phyloP scores from a whole-genome alignment of 768 basidiomycete species.

The Leccinum variicolor region DNA sequence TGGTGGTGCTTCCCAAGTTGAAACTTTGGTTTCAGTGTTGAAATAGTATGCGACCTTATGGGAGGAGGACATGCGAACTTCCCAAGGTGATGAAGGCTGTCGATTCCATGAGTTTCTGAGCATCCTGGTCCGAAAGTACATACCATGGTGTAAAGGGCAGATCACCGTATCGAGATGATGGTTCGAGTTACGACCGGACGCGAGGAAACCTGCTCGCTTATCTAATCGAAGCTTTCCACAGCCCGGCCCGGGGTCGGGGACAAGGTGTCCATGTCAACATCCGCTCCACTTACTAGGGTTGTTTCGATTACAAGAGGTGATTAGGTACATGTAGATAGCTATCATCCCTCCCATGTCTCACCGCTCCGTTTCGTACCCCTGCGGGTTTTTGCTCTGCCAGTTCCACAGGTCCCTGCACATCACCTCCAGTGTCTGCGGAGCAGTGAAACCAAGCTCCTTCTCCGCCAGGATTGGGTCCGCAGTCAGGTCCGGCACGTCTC shows the following conservation, averaged over 20 bases:
- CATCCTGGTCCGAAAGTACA: slow-evolving; percentile 1
- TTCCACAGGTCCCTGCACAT: slow-evolving; percentile 99
- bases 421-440: slow-evolving; percentile 72
- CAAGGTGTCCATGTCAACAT: not conserved
- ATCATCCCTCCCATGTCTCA: slow-evolving; percentile 9
- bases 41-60: slow-evolving; percentile 84
- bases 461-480: slow-evolving; percentile 91
- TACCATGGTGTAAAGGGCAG: slow-evolving; percentile 20
- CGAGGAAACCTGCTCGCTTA: slow-evolving; percentile 6
- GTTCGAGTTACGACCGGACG: not conserved
- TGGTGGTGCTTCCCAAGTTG: slow-evolving; percentile 71
- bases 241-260: not conserved
- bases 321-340: slow-evolving; percentile 20
- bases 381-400: slow-evolving; percentile 93
- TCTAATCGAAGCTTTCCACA: slow-evolving; percentile 8
- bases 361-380: slow-evolving; percentile 53
- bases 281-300: not conserved
- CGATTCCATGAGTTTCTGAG: slow-evolving; percentile 7
- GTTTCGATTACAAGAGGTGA: slow-evolving; percentile 14
- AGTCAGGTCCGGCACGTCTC: slow-evolving; percentile 95
- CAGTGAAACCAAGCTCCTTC: slow-evolving; percentile 90
- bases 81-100: slow-evolving; percentile 50
- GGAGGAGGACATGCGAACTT: slow-evolving; percentile 83
- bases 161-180: slow-evolving; percentile 9
- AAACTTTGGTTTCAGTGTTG: slow-evolving; percentile 66